Evolutionary conservation across 345 rosid genomes (phyloP), one percentile per base, ranked within the genome.

Genomic region (Sapria himalayana): DNA sequence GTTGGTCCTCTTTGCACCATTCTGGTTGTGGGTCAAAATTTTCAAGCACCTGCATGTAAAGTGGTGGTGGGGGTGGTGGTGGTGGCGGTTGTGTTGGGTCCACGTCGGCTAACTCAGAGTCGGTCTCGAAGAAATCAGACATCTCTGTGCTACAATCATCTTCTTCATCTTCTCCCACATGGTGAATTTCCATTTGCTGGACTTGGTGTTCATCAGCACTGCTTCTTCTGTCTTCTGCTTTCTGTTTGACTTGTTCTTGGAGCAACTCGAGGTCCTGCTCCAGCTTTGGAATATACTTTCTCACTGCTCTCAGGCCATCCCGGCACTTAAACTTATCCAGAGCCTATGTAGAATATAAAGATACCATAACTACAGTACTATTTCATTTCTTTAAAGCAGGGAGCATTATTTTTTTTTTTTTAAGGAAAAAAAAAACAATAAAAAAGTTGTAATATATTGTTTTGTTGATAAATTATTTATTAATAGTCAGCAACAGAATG

Each of bases 281-380:
- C 34, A 86, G 94, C 55, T 73, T 65, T n/a, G 93, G 93, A 22
- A 82, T 76, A 45, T 66, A 54, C 59, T 61, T 74, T 56, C 79
- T 63, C 16, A 89, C 68, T n/a, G 85, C 81, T 36, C 84, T 69
- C 27, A 89, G 79, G 2, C 72, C 81, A 43, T 89, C 98, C 46
- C 85, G 53, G 44, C 68, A 76, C 46, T 74, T 89, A 34, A 94
- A 82, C 46, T 81, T 89, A 46, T 89, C 98, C 69, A 82, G 51
- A 34, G 92, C 84, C 78, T 78, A 55, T 41, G 31, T 3, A 47
- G 25, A 24, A 38, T 21, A 20, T 24, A 49, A 13, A 43, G 37
- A 46, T 19, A 48, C 29, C 13, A n/a, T n/a, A n/a, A n/a, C n/a
- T n/a, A n/a, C n/a, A n/a, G n/a, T n/a, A n/a, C 20, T 37, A 23